These are phyloP conservation scores for Coniochaeta sp. DNA, from an alignment of 2,329 filamentous ascomycete genomes.

Conservation along the genomic window DNA sequence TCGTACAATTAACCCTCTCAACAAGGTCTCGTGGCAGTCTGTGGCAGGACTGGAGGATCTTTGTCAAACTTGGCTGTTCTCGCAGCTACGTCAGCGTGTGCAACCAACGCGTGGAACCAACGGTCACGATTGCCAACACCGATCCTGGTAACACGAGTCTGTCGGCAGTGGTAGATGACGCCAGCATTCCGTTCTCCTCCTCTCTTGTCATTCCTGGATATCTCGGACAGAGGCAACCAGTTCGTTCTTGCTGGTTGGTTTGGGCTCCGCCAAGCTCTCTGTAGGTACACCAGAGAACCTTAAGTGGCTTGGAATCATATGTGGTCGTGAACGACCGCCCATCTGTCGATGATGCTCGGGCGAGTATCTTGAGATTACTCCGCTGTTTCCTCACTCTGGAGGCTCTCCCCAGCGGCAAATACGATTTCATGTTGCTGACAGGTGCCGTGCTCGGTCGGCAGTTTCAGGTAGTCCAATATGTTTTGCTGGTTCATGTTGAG, in stretches of 20 bases:
- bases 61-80: not conserved
- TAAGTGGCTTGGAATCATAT: too few species aligned
- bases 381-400: not conserved
- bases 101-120: not conserved
- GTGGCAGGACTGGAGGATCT: not conserved
- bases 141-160: not conserved
- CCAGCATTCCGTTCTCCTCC: not conserved
- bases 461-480: not conserved
- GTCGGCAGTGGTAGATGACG: not conserved
- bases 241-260: not conserved
- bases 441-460: not conserved
- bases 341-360: not conserved
- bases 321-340: not conserved
- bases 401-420: not conserved
- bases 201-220: not conserved
- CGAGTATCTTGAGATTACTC: not conserved
- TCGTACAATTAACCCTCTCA: not conserved
- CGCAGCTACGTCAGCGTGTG: not conserved
- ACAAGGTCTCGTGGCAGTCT: not conserved
- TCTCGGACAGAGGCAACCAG: not conserved
- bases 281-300: not conserved
- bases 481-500: not conserved
- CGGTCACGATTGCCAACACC: not conserved
- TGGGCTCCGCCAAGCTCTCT: not conserved
- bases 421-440: not conserved